phyloP scores from a whole-genome alignment of 768 basidiomycete genomes.

The Lepiota brunneoincarnata region DNA sequence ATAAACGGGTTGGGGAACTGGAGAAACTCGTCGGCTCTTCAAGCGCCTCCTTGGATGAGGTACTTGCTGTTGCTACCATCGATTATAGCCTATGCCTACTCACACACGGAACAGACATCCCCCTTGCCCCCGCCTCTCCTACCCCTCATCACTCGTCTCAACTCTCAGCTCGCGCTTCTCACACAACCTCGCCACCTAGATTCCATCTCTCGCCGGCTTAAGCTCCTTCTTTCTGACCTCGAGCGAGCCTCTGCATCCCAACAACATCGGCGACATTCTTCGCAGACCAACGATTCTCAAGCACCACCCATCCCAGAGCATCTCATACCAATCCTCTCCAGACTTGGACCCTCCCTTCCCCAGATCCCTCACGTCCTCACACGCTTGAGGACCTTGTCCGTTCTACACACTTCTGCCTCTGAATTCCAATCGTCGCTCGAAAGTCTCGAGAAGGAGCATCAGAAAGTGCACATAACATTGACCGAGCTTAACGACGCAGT shows the following conservation, averaged over 20 bases:
- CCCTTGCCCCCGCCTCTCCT: slow-evolving; percentile 80
- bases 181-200: slow-evolving; percentile 97
- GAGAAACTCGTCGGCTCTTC: slow-evolving; percentile 83
- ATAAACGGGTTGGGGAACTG: slow-evolving; percentile 78
- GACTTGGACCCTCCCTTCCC: slow-evolving; percentile 70
- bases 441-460: slow-evolving; percentile 71
- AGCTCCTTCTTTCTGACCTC: slow-evolving; percentile 88
- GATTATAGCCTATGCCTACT: neutral
- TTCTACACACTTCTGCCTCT: slow-evolving; percentile 78
- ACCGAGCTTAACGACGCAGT: slow-evolving; percentile 70
- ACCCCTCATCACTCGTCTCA: slow-evolving; percentile 76
- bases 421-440: slow-evolving; percentile 70
- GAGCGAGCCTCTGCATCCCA: slow-evolving; percentile 70
- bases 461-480: slow-evolving; percentile 57
- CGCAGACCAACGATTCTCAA: slow-evolving; percentile 33
- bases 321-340: slow-evolving; percentile 63
- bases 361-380: slow-evolving; percentile 90
- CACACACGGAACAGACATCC: slow-evolving; percentile 44
- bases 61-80: slow-evolving; percentile 28
- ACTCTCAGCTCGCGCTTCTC: slow-evolving; percentile 81
- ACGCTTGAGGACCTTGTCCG: slow-evolving; percentile 80
- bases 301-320: slow-evolving; percentile 46
- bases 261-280: slow-evolving; percentile 43
- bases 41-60: slow-evolving; percentile 80
- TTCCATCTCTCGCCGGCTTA: slow-evolving; percentile 90